Evolutionary conservation across 306 rosid species (phyloP), one percentile per base, ranked within the genome.

Genomic region (Coriaria nepalensis): DNA sequence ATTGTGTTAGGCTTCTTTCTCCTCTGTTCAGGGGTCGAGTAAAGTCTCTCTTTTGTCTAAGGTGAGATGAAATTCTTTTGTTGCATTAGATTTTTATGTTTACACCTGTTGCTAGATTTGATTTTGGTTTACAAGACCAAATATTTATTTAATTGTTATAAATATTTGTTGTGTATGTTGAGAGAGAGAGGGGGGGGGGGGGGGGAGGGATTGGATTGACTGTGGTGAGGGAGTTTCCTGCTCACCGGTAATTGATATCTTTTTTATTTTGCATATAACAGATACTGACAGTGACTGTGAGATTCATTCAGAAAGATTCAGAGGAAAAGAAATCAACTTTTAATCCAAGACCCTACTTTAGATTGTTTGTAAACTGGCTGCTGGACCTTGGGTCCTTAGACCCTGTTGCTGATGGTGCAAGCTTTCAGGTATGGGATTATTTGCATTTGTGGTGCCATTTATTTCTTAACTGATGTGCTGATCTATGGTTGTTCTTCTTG

Each of bases 311-410:
- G 58, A 85, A 80, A 61, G 94, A 85, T 42, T 83, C 96, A 0
- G 98, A 92, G 66, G 98, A 85, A 58, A 92, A 82, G 80, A 86
- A 92, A 70, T 57, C 71, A 9, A 71, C 83, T 12, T 85, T 86
- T 61, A 92, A 82, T 67, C 79, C 87, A 34, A 77, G 98, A 52
- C 98, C 96, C 9, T 86, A 69, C 65, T 92, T 85, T 62, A 85
- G 98, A 82, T 72, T 92, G 81, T 79, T 86, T 53, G 73, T 92
- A 52, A 78, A 79, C 55, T 85, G 94, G 96, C 81, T 92, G 60
- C 71, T 69, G 47, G 98, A 92, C 69, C 93, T 92, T 58, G 87
- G 96, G 41, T 77, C 93, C 40, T 70, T 82, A 63, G 98, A 92
- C 45, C 85, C 96, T 12, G 74, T 79, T 62, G 55, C 65, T 45